Evolutionary conservation across 805 yeast species (phyloP), one percentile per base, ranked within the genome.

Genomic region (Limtongozyma cylindracea): DNA sequence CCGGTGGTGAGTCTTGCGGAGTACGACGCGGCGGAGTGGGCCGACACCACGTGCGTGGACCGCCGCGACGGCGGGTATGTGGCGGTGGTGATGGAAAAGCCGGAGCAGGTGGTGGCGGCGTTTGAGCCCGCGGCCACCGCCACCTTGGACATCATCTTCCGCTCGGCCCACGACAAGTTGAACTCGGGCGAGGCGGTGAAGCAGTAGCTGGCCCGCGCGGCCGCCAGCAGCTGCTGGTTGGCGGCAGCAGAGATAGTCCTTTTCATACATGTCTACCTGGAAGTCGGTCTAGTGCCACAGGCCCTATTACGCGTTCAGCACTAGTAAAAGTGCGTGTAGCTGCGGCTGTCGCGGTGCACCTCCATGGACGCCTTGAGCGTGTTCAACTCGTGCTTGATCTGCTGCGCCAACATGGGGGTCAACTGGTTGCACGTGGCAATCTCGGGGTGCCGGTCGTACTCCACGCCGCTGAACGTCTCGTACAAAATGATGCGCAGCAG

Each of bases 391-490:
- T 70, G 73, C 44, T 69, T 72, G 33, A 84, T 78, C 43, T 62
- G 64, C 41, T 76, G 80, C 0, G 95, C 94, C 38, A 80, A 46
- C 25, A 58, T 53, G 5, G 95, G 93, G 1, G 93, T 80, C 40
- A 80, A 53, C 38, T 71, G 78, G 43, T 82, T 78, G 46, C 95
- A 84, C 2, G 95, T 80, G 3, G 92, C 91, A 14, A 68, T 53
- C 29, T 80, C 95, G 1, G 95, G 94, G 30, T 69, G 78, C 34
- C 98, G 64, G 42, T 84, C 95, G 42, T 84, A 84, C 31, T 74
- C 94, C 11, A 61, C 67, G 17, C 68, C 67, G 26, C 69, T 60
- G 41, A 72, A 78, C 1, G 94, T 84, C 27, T 78, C 91, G 43
- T 68, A 84, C 19, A 88, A 57, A 6, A 76, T 59, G 25, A 88